Percentiles rank a stretch among this genome's conserved stretches.
Evolutionary conservation across 805 yeast genomes (phyloP).

Genomic region (Lipomyces yamadae): DNA sequence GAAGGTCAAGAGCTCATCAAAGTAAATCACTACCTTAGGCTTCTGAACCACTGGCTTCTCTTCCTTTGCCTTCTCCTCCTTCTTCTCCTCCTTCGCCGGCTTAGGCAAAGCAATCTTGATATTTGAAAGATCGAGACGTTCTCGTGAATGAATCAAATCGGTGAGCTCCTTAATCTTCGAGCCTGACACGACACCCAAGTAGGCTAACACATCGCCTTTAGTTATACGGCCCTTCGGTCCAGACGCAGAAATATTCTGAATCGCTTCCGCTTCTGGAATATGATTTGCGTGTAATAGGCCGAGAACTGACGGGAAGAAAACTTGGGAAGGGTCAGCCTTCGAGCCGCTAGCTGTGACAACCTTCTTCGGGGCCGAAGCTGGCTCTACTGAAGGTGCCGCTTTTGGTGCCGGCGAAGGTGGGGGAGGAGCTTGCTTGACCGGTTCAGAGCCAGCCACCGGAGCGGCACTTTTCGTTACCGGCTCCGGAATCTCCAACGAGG

Average conservation of each 20-base stretch:
- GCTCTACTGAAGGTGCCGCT: slow-evolving; percentile 23
- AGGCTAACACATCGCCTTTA: slow-evolving; percentile 90
- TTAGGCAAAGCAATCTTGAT: slow-evolving; percentile 48
- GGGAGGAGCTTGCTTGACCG: slow-evolving; percentile 15
- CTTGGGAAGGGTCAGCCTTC: slow-evolving; percentile 68
- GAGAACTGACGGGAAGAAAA: slow-evolving; percentile 78
- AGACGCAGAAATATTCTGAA: slow-evolving; percentile 72
- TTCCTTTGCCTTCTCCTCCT: slow-evolving; percentile 19
- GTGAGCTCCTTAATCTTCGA: slow-evolving; percentile 61
- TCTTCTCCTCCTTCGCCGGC: slow-evolving; percentile 40
- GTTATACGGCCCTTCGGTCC: slow-evolving; percentile 89
- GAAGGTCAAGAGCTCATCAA: slow-evolving; percentile 35
- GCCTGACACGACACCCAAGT: slow-evolving; percentile 70
- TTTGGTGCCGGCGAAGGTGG: slow-evolving; percentile 21
- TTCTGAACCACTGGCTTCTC: slow-evolving; percentile 28
- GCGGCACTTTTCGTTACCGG: slow-evolving; percentile 41
- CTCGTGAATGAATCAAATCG: slow-evolving; percentile 58
- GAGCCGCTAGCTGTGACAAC: slow-evolving; percentile 36
- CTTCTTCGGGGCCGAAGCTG: slow-evolving; percentile 18
- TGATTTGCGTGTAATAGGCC: slow-evolving; percentile 62
- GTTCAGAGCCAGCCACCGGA: slow-evolving; percentile 29
- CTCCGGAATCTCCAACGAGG: slow-evolving; percentile 63
- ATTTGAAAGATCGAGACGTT: slow-evolving; percentile 73
- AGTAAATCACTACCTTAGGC: slow-evolving; percentile 37
- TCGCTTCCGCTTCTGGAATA: slow-evolving; percentile 72